A percentile compares a stretch with the other conserved stretches of the same genome.
phyloP scores from a whole-genome alignment of 2,329 filamentous ascomycete genomes.

The Sarocladium brachiariae region DNA sequence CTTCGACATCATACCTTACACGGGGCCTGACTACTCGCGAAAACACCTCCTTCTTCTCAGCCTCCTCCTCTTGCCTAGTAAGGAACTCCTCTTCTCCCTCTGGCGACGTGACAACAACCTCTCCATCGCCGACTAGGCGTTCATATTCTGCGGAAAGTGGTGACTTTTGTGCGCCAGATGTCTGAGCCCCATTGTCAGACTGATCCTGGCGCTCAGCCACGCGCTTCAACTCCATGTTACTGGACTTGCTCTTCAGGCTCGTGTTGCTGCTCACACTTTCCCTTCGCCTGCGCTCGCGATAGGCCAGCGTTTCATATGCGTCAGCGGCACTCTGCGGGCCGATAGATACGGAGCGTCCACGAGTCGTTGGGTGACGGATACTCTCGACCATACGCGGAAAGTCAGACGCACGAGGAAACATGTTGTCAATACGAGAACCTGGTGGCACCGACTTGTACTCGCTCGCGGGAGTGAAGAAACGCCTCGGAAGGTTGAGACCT shows the following conservation, averaged over 20 bases:
- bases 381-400: conserved; percentile 75
- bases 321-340: conserved; percentile 95
- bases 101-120: not conserved
- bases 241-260: conserved; percentile 37
- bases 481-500: conserved; percentile 73
- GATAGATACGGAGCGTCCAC: conserved; percentile 77
- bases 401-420: conserved; percentile 84
- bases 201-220: conserved; percentile 28
- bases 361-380: conserved; percentile 63
- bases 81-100: conserved; percentile 26
- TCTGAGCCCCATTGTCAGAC: conserved; percentile 31
- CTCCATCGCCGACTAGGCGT: conserved; percentile 59
- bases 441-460: conserved; percentile 78
- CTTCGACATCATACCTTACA: conserved; percentile 96
- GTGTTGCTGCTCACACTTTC: conserved; percentile 49
- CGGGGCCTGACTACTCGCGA: conserved; percentile 75
- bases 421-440: conserved; percentile 68
- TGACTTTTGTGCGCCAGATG: conserved; percentile 39
- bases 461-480: conserved; percentile 86
- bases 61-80: conserved; percentile 38
- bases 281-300: conserved; percentile 60
- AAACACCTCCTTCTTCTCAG: conserved; percentile 75
- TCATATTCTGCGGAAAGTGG: conserved; percentile 56
- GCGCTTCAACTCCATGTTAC: conserved; percentile 33
- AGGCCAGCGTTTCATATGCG: conserved; percentile 90